Conservation (phyloP, 164 flowering plant genomes). For the Vitis amurensis region DNA sequence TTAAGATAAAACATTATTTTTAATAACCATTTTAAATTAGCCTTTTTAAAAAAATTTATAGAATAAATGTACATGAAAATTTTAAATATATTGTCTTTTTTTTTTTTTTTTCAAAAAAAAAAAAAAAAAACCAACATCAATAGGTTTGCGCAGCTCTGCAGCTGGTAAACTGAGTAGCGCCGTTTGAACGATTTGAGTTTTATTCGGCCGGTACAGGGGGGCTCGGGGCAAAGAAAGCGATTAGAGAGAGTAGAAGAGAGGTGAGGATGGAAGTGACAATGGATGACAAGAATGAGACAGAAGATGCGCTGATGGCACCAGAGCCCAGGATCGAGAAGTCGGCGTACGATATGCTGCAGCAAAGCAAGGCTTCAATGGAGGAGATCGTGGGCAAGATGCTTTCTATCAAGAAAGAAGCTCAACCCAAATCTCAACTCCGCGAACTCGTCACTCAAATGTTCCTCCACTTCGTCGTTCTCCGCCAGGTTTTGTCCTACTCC, state of each 20-base stretch:
- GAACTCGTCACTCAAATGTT: conserved; percentile 83
- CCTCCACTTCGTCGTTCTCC: conserved; percentile 78
- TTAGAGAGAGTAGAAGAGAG: neutral
- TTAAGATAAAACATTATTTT: too few relatives aligned
- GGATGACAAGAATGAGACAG: conserved; percentile 32
- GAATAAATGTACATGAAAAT: too few relatives aligned
- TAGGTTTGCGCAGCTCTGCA: too few relatives aligned
- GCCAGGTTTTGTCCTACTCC: conserved; percentile 41
- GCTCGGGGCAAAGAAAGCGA: too few relatives aligned
- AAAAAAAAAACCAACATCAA: too few relatives aligned
- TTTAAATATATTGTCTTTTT: too few relatives aligned
- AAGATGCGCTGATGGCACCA: conserved; percentile 2
- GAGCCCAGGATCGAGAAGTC: conserved; percentile 37
- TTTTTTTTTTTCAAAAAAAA: too few relatives aligned
- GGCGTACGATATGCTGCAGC: conserved; percentile 57
- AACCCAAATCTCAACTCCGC: conserved; percentile 60
- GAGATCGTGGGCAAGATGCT: conserved; percentile 85
- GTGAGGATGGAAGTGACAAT: conserved; percentile 13
- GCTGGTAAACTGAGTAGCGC: too few relatives aligned
- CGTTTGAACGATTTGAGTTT: too few relatives aligned
- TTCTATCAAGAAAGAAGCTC: conserved; percentile 56
- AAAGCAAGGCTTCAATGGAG: conserved; percentile 60
- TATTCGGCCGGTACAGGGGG: too few relatives aligned
- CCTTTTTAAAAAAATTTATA: too few relatives aligned
- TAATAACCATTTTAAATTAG: too few relatives aligned